Base-by-base conservation (phyloP, 2,329 filamentous ascomycete genomes). In the Aspergillus sp. region DNA sequence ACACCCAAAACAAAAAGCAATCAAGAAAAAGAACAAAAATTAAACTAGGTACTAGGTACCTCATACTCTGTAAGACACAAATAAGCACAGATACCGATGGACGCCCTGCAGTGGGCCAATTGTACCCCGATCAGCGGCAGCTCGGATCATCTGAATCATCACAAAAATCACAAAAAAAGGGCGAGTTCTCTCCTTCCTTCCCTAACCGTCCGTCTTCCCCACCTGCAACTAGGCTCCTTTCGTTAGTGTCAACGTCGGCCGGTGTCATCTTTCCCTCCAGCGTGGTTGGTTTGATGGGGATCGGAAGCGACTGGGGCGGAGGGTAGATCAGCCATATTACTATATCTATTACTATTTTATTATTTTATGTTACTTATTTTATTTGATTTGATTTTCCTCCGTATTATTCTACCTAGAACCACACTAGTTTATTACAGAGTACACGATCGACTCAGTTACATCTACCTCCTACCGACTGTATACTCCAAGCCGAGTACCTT, bases 171-270 rank as follows among this genome's bases (percentile, higher is more conserved):
- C 52, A 50, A 30, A 30, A 30, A 30, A 30, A 30, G 26, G 26
- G 26, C 26, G 26, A 30, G 26, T 49, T 57, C 44, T 48, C 54
- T 51, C 49, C 49, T 56, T 53, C 50, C 48, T 55, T 49, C 55
- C 52, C 36, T 41, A 55, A 54, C 45, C 49, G 52, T 53, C 46
- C 51, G 48, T 50, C 49, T 49, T 26, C 38, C 40, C 47, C 53
- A 51, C 52, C 45, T 47, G 16, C 47, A 24, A 44, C 59, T 63
- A 65, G 56, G 56, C 64, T 62, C 55, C 45, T 61, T 66, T 66
- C 59, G 59, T 63, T 65, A 63, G 64, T 67, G 65, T 69, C 66
- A 70, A 70, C 65, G 66, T 69, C 65, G 67, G 35, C 40, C 38
- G 50, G 38, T 70, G 68, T 68, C 66, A 69, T 67, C 57, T 22